Evolutionary conservation across 1,284 basidiomycete genomes (phyloP).

Genomic region (Ustilago esculenta): DNA sequence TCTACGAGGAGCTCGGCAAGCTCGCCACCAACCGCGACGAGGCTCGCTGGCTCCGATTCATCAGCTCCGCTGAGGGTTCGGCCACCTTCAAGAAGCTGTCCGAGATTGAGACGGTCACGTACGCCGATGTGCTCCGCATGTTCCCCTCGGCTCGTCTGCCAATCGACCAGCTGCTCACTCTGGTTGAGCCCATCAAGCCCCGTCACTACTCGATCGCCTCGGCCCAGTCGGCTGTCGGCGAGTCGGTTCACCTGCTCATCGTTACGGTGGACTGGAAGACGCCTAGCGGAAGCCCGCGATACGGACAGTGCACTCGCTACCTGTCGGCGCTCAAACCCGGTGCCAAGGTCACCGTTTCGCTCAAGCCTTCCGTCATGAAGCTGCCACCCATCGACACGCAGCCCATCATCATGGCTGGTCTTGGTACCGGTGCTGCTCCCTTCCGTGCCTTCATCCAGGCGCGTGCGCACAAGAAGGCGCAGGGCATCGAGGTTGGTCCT

Average conservation of each 20-base stretch:
- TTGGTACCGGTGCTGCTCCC: conserved; percentile 96
- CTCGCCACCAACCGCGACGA: conserved; percentile 80
- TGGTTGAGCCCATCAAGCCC: conserved; percentile 81
- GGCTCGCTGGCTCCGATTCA: conserved; percentile 85
- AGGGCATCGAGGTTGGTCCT: conserved; percentile 84
- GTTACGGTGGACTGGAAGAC: conserved; percentile 95
- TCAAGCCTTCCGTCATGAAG: conserved; percentile 99
- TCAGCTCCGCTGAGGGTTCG: conserved; percentile 88
- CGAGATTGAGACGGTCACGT: conserved; percentile 94
- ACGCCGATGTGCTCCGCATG: conserved; percentile 83
- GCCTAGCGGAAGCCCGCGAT: conserved; percentile 80
- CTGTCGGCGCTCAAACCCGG: conserved; percentile 83
- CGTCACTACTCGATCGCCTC: conserved; percentile 98
- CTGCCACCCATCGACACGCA: conserved; percentile 85
- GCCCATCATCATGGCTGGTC: conserved; percentile 97
- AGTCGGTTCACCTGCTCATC: conserved; percentile 91
- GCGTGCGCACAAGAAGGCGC: conserved; percentile 81
- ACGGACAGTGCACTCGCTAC: conserved; percentile 96
- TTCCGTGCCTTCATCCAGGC: conserved; percentile 99
- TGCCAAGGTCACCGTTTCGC: conserved; percentile 93
- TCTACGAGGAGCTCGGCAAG: conserved; percentile 87
- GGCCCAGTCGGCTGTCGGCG: conserved; percentile 90
- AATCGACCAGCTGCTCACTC: conserved; percentile 82
- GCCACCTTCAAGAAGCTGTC: conserved; percentile 93
- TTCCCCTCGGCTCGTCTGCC: conserved; percentile 82